Evolutionary conservation across 208 protist species (phyloP).

Genomic region (Trichomonas tenax): DNA sequence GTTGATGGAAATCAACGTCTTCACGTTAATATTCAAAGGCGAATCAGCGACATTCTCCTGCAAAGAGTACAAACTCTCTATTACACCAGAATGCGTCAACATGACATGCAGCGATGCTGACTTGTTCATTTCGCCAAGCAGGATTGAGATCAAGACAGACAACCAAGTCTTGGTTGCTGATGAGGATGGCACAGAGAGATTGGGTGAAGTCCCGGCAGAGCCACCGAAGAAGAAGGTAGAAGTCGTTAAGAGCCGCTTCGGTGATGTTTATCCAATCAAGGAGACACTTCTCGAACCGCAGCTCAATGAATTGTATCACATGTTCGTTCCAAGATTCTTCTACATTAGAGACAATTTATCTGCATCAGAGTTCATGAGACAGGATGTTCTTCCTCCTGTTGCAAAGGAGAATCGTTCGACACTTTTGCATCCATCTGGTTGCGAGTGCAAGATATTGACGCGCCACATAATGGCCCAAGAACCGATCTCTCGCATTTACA

Average conservation of each 20-base stretch:
- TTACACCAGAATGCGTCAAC: not conserved
- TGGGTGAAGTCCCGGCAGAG: not conserved
- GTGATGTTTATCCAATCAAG: not conserved
- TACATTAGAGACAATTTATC: not conserved
- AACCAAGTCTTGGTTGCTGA: not conserved
- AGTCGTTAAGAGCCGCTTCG: not conserved
- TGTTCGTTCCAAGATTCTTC: not conserved
- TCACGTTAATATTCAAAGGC: not conserved
- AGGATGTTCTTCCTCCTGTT: not conserved
- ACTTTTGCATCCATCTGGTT: not conserved
- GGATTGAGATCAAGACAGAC: not conserved
- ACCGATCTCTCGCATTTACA: not conserved
- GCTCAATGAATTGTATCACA: not conserved
- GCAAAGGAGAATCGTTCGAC: not conserved
- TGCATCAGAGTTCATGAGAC: not conserved
- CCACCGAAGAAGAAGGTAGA: not conserved
- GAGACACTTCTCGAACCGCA: not conserved
- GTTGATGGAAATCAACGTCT: not conserved
- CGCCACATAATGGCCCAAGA: not conserved
- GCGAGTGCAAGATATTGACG: not conserved
- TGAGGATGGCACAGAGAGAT: not conserved
- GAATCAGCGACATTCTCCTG: not conserved
- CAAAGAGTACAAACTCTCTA: not conserved
- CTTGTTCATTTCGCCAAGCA: not conserved
- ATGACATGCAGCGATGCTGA: not conserved